phyloP scores from a whole-genome alignment of 2,329 filamentous ascomycete genomes.

The Periconia sp. region DNA sequence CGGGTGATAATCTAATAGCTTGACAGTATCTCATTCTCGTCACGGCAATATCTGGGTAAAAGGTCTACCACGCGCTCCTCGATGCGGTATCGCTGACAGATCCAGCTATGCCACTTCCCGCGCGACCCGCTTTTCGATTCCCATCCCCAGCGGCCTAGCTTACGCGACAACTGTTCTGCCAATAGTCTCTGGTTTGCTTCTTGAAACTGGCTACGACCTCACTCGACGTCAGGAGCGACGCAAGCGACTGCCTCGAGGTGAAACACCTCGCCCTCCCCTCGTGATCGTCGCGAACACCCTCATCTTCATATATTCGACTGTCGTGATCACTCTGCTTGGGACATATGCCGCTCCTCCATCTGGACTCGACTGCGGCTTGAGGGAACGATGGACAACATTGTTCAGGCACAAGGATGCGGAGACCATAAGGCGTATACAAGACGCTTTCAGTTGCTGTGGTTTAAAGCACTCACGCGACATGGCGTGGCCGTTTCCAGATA shows the following conservation, averaged over 20 bases:
- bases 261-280: conserved; percentile 40
- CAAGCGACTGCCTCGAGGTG: conserved; percentile 35
- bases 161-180: conserved; percentile 52
- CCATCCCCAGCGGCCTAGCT: conserved; percentile 49
- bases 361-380: conserved; percentile 60
- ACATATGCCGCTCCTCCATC: conserved; percentile 49
- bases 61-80: neutral
- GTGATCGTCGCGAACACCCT: conserved; percentile 47
- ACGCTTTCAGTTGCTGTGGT: conserved; percentile 71
- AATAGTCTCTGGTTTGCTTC: conserved; percentile 49
- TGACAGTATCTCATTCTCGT: conserved; percentile 49
- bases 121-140: conserved; percentile 45
- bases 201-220: conserved; percentile 47
- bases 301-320: conserved; percentile 50
- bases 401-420: conserved; percentile 58
- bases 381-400: conserved; percentile 62
- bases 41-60: conserved; percentile 47
- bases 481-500: conserved; percentile 65
- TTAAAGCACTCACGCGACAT: conserved; percentile 63
- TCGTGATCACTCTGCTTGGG: conserved; percentile 53
- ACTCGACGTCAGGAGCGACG: conserved; percentile 39
- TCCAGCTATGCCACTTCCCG: conserved; percentile 38
- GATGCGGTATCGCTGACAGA: too few species aligned
- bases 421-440: conserved; percentile 66
- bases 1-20: conserved; percentile 5